Conservation (phyloP, 2,329 filamentous ascomycete species). For the Botrytis elliptica region DNA sequence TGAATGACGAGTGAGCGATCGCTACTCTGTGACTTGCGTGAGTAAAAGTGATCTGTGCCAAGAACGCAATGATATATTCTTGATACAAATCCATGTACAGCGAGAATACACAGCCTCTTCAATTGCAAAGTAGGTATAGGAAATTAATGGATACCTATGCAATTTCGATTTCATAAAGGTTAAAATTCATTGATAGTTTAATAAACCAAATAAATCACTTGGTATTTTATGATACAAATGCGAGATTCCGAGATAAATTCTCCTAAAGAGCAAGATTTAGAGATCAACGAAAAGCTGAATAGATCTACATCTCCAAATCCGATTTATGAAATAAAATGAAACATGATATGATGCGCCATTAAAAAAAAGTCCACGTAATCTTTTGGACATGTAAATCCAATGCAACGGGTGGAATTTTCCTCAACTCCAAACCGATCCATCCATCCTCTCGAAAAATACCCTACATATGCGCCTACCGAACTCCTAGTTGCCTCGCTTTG, state of each 20-base stretch:
- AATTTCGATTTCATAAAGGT: background rate
- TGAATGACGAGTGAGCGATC: background rate
- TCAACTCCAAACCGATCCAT: background rate
- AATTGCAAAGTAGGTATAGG: background rate
- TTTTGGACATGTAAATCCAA: background rate
- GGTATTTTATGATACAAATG: background rate
- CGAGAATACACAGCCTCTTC: background rate
- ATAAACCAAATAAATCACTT: background rate
- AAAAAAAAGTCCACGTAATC: background rate
- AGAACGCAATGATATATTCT: conserved; percentile 1
- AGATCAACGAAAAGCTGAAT: background rate
- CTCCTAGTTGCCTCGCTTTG: background rate
- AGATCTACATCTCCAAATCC: background rate
- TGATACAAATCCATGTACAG: background rate
- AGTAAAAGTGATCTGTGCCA: background rate
- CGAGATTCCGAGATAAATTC: background rate
- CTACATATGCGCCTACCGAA: background rate
- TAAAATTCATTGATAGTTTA: background rate
- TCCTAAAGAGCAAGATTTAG: background rate
- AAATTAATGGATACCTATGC: background rate
- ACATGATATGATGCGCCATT: background rate
- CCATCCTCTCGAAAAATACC: background rate
- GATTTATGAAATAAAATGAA: background rate
- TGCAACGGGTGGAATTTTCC: background rate
- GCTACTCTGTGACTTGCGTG: background rate